phyloP scores from a whole-genome alignment of 2,329 filamentous ascomycete genomes.

The Plenodomus biglobosus region DNA sequence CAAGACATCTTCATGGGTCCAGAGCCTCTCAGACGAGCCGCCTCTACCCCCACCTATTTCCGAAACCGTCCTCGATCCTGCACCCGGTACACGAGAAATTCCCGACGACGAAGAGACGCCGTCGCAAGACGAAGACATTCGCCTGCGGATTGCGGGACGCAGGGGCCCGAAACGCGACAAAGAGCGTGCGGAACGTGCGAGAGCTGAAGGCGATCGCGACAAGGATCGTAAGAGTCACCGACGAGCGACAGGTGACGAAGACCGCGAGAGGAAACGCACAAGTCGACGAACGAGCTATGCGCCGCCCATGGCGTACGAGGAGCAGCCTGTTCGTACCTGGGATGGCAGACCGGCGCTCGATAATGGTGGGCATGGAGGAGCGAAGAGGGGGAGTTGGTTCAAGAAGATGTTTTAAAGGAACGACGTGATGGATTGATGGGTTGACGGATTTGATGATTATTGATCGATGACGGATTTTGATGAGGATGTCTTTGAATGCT shows the following conservation, averaged over 20 bases:
- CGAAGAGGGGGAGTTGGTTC: constrained; percentile 51
- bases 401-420: constrained; percentile 47
- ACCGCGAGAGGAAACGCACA: constrained; percentile 25
- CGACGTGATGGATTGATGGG: background rate
- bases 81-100: constrained; percentile 26
- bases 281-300: constrained; percentile 38
- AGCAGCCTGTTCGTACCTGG: constrained; percentile 41
- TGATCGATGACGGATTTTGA: background rate
- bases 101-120: constrained; percentile 39
- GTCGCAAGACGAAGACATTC: constrained; percentile 45
- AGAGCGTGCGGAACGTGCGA: constrained; percentile 28
- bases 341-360: constrained; percentile 46
- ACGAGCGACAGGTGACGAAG: constrained; percentile 23
- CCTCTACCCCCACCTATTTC: constrained; percentile 50
- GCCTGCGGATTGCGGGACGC: constrained; percentile 39
- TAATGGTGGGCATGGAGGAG: constrained; percentile 19
- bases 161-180: constrained; percentile 34
- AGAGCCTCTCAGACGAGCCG: constrained; percentile 50
- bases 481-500: too few relatives aligned
- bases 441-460: background rate
- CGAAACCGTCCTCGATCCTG: constrained; percentile 51
- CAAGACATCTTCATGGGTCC: constrained; percentile 55
- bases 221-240: constrained; percentile 35
- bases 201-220: constrained; percentile 29
- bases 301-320: constrained; percentile 26